Evolutionary conservation across 192 early-diverging fungal species (phyloP).

Genomic region (Dimargaris xerosporica): DNA sequence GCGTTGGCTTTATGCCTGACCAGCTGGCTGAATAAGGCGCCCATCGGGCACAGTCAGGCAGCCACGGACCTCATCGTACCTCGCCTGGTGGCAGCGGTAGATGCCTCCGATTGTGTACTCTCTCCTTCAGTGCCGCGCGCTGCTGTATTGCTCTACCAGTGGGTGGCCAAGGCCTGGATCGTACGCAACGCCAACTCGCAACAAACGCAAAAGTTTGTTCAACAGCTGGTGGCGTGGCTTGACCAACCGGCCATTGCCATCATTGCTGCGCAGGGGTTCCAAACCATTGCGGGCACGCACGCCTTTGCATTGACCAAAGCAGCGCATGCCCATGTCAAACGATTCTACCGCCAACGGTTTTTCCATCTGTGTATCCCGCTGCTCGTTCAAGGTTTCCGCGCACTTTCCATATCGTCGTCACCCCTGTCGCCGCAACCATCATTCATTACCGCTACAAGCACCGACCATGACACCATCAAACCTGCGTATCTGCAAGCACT

Average conservation of each 20-base stretch:
- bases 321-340: conserved; percentile 28
- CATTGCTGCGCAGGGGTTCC: conserved; percentile 48
- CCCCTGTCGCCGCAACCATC: background rate
- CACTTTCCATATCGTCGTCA: too few relatives aligned
- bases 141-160: conserved; percentile 18
- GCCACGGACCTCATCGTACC: too few relatives aligned
- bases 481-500: conserved; percentile 64
- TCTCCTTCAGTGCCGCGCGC: conserved; percentile 15
- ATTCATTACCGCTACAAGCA: background rate
- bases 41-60: too few relatives aligned
- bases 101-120: too few relatives aligned
- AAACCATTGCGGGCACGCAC: conserved; percentile 59
- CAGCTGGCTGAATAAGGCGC: conserved; percentile 46
- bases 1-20: conserved; percentile 39
- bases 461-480: conserved; percentile 18
- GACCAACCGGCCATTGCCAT: conserved; percentile 20
- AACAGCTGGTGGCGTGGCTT: conserved; percentile 37
- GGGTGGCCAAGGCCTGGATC: conserved; percentile 52
- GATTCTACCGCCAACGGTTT: conserved; percentile 74
- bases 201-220: conserved; percentile 34
- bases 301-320: conserved; percentile 50
- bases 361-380: conserved; percentile 62
- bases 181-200: conserved; percentile 24
- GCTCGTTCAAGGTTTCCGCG: conserved; percentile 38
- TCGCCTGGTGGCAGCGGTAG: too few relatives aligned